A percentile compares a stretch with the other conserved stretches of the same genome.
These are phyloP conservation scores for Xylona heveae DNA, from an alignment of 495 filamentous ascomycete species.

Conservation along the genomic window DNA sequence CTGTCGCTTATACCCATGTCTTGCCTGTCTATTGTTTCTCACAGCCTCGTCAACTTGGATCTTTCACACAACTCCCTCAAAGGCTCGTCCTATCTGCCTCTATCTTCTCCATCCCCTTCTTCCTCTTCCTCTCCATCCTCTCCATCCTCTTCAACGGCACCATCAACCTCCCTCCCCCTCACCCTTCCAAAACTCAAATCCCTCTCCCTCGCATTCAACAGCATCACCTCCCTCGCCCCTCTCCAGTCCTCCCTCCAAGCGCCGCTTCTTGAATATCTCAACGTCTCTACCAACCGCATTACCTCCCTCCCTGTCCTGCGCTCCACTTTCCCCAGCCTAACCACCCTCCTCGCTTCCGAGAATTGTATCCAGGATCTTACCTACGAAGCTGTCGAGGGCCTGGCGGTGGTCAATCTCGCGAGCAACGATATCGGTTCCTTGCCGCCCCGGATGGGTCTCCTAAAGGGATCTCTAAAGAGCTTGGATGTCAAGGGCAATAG, in stretches of 20 bases:
- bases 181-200: slow-evolving; percentile 51
- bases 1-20: slow-evolving; percentile 48
- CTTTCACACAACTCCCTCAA: too few species aligned
- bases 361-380: slow-evolving; percentile 54
- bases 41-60: slow-evolving; percentile 51
- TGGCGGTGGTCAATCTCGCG: slow-evolving; percentile 53
- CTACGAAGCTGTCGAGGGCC: slow-evolving; percentile 50
- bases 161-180: too few species aligned
- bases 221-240: slow-evolving; percentile 39
- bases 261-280: slow-evolving; percentile 48
- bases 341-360: slow-evolving; percentile 45
- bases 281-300: slow-evolving; percentile 63
- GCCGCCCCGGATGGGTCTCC: slow-evolving; percentile 55
- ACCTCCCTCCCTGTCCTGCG: slow-evolving; percentile 36
- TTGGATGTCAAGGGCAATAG: slow-evolving; percentile 57
- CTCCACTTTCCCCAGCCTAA: slow-evolving; percentile 39
- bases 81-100: too few species aligned
- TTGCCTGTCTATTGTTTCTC: slow-evolving; percentile 40
- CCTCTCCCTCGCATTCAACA: slow-evolving; percentile 50
- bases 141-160: too few species aligned
- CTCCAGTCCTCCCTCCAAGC: slow-evolving; percentile 42
- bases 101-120: too few species aligned
- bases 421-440: slow-evolving; percentile 66
- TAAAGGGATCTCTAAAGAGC: slow-evolving; percentile 31
- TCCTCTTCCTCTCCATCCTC: too few species aligned